Conservation (phyloP, 2,329 filamentous ascomycete species). For the Dactylellina cionopaga region DNA sequence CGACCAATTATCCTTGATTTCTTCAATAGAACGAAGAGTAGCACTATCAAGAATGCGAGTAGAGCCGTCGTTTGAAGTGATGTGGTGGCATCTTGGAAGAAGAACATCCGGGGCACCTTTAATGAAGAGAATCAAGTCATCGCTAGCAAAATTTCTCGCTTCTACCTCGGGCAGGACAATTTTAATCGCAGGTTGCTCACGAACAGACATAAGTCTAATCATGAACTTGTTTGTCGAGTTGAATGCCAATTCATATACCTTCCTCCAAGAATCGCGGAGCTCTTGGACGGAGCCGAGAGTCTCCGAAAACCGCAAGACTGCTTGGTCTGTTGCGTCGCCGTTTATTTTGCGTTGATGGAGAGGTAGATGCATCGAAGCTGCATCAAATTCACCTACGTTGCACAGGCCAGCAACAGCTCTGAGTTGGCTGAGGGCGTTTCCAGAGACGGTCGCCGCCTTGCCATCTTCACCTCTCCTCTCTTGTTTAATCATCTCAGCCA, state of each 20-base stretch:
- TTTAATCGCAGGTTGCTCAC: conserved; percentile 17
- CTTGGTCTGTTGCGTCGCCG: conserved; percentile 80
- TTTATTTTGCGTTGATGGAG: conserved; percentile 72
- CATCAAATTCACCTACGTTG: conserved; percentile 80
- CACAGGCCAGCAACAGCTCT: conserved; percentile 73
- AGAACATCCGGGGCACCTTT: conserved; percentile 82
- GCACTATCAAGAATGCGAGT: conserved; percentile 65
- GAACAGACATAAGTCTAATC: conserved; percentile 69
- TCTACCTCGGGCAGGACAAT: conserved; percentile 19
- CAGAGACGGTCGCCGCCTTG: conserved; percentile 23
- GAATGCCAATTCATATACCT: conserved; percentile 75
- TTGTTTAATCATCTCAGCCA: conserved; percentile 48
- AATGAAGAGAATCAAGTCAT: conserved; percentile 70
- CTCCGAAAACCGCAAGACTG: conserved; percentile 78
- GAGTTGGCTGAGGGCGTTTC: conserved; percentile 68
- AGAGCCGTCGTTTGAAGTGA: conserved; percentile 68
- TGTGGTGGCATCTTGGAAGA: conserved; percentile 70
- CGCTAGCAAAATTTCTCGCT: conserved; percentile 18
- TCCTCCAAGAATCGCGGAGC: conserved; percentile 71
- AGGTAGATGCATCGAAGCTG: conserved; percentile 69
- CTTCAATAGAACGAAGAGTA: conserved; percentile 65
- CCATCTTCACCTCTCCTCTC: conserved; percentile 54
- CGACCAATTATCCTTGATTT: conserved; percentile 75
- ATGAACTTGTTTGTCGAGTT: conserved; percentile 89
- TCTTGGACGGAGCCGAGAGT: conserved; percentile 70